Evolutionary conservation across 345 rosid species (phyloP).

Genomic region (Moringa oleifera): DNA sequence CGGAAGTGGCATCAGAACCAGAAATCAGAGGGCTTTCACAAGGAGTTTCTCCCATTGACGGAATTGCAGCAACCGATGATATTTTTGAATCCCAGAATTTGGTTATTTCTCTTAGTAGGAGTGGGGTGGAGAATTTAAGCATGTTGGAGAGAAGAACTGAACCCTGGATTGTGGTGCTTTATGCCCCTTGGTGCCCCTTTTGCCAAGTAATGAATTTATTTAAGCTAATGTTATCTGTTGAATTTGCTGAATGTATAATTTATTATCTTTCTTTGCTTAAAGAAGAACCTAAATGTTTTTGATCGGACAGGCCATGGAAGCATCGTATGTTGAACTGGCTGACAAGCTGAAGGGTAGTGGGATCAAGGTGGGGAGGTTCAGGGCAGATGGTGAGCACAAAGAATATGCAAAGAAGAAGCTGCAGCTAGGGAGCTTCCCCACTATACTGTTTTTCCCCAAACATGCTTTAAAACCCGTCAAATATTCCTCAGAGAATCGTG

Average conservation of each 20-base stretch:
- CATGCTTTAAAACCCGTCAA: slow-evolving; percentile 70
- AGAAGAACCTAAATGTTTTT: too few species aligned
- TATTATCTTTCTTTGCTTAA: too few species aligned
- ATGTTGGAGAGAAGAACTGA: slow-evolving; percentile 64
- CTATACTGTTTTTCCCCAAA: slow-evolving; percentile 77
- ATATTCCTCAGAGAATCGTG: slow-evolving; percentile 90
- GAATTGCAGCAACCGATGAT: slow-evolving; percentile 32
- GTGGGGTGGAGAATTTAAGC: slow-evolving; percentile 73
- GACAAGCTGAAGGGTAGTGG: slow-evolving; percentile 66
- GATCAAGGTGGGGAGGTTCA: slow-evolving; percentile 86
- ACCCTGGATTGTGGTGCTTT: slow-evolving; percentile 82
- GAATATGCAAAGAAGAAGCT: slow-evolving; percentile 67
- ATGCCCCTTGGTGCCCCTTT: slow-evolving; percentile 95
- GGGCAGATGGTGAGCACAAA: slow-evolving; percentile 84
- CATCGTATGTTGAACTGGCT: slow-evolving; percentile 61
- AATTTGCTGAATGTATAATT: too few species aligned
- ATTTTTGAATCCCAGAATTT: slow-evolving; percentile 54
- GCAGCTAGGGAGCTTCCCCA: slow-evolving; percentile 89
- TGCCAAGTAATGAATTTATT: too few species aligned
- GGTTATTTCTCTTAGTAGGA: slow-evolving; percentile 62
- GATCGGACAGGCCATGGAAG: slow-evolving; percentile 72
- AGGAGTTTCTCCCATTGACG: too few species aligned
- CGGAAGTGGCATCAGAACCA: too few species aligned
- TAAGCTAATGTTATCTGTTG: too few species aligned
- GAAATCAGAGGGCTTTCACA: too few species aligned